These are phyloP conservation scores for Phycomyces nitens DNA, from an alignment of 192 early-diverging fungal species.

Conservation along the genomic window DNA sequence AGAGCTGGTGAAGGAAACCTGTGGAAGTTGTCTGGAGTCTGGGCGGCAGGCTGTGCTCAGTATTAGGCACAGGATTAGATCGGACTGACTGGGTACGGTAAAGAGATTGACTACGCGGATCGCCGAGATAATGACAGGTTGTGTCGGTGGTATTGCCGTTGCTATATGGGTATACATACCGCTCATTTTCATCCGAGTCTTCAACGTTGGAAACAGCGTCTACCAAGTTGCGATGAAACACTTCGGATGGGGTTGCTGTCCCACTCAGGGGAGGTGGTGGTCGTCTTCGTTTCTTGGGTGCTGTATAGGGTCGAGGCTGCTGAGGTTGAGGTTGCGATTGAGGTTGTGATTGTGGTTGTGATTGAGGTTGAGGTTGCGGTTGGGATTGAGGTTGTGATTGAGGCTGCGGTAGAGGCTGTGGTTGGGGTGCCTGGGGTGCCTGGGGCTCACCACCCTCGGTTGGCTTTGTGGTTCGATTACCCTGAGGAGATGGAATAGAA, in stretches of 20 bases:
- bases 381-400: neutral
- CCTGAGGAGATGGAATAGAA: neutral
- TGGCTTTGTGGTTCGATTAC: neutral
- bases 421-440: no score
- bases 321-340: neutral
- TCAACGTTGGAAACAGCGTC: conserved; percentile 34
- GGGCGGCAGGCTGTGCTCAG: neutral
- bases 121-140: neutral
- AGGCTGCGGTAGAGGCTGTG: neutral
- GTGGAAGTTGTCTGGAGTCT: neutral
- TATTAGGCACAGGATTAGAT: conserved; percentile 7
- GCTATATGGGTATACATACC: conserved; percentile 33
- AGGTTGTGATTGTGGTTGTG: neutral
- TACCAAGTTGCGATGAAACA: conserved; percentile 28
- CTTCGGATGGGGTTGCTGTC: conserved; percentile 24
- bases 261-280: conserved; percentile 6
- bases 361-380: neutral
- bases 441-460: no score
- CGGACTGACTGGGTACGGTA: conserved; percentile 14
- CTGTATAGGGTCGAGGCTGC: neutral
- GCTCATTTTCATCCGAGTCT: conserved; percentile 38
- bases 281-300: conserved; percentile 11
- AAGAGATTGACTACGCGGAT: conserved; percentile 5
- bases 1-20: neutral
- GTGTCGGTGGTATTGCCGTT: conserved; percentile 11